These are phyloP conservation scores for Carex arenaria DNA, from an alignment of 202 grass and related monocot genomes.

Conservation along the genomic window DNA sequence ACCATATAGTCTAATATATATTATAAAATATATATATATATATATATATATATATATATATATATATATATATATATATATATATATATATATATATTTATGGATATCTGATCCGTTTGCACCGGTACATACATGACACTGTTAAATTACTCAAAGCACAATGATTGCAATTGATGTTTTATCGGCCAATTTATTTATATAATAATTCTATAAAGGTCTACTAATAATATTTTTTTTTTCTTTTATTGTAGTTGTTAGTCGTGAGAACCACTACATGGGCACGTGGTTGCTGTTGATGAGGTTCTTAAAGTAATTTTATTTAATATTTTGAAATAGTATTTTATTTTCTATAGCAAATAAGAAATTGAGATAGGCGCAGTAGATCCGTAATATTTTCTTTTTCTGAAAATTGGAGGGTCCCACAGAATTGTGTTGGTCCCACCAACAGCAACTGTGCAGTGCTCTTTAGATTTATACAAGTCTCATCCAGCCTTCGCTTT, in stretches of 20 bases:
- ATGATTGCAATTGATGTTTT: neutral
- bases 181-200: neutral
- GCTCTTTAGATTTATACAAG: neutral
- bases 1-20: too few species aligned
- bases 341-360: neutral
- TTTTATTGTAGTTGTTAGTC: neutral
- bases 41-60: too few species aligned
- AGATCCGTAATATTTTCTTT: neutral
- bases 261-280: constrained; percentile 17
- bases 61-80: too few species aligned
- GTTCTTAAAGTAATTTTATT: neutral
- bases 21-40: too few species aligned
- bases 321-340: neutral
- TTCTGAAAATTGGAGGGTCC: neutral
- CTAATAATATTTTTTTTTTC: neutral
- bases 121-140: too few species aligned
- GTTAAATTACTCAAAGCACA: neutral
- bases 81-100: too few species aligned
- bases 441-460: neutral
- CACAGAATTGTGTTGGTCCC: neutral
- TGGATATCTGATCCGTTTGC: too few species aligned
- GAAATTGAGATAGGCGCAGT: neutral
- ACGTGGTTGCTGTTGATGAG: constrained; percentile 2
- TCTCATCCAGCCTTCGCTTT: neutral
- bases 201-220: neutral